These are phyloP conservation scores for Leccinum disarticulatum DNA, from an alignment of 768 basidiomycete genomes.

Conservation along the genomic window DNA sequence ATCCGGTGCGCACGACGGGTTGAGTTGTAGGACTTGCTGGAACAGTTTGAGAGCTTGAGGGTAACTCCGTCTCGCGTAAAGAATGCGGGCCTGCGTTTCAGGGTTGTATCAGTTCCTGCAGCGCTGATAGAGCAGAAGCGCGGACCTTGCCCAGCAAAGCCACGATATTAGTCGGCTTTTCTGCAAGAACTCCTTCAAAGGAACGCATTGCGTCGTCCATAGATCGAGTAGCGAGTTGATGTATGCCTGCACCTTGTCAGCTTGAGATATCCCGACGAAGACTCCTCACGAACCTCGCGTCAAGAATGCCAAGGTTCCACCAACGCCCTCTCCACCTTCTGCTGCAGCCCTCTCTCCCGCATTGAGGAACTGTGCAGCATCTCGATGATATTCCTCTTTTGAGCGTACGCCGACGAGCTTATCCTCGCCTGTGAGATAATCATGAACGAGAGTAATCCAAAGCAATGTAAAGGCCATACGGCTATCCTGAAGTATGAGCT, in stretches of 20 bases:
- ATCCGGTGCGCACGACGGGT: conserved; percentile 82
- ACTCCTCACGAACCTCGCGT: conserved; percentile 58
- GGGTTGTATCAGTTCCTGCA: conserved; percentile 2
- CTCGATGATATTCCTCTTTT: conserved; percentile 67
- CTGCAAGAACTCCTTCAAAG: conserved; percentile 75
- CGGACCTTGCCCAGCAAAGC: conserved; percentile 84
- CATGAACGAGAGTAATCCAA: not conserved
- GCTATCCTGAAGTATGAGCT: conserved; percentile 67
- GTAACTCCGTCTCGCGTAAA: conserved; percentile 77
- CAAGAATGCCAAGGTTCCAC: conserved; percentile 58
- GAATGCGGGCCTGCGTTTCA: conserved; percentile 66
- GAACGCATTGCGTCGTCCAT: conserved; percentile 81
- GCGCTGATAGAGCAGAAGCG: not conserved
- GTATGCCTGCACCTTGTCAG: conserved; percentile 54
- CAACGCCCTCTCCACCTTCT: conserved; percentile 59
- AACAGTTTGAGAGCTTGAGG: conserved; percentile 81
- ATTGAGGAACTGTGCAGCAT: conserved; percentile 71
- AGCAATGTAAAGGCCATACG: conserved; percentile 45
- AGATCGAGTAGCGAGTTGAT: conserved; percentile 75
- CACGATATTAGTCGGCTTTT: conserved; percentile 83
- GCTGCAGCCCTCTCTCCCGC: conserved; percentile 50
- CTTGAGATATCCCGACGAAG: not conserved
- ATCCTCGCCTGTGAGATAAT: conserved; percentile 55
- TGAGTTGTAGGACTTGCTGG: conserved; percentile 77
- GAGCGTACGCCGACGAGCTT: conserved; percentile 54